These are phyloP conservation scores for Sporothrix mexicana DNA, from an alignment of 2,329 filamentous ascomycete genomes.

Conservation along the genomic window DNA sequence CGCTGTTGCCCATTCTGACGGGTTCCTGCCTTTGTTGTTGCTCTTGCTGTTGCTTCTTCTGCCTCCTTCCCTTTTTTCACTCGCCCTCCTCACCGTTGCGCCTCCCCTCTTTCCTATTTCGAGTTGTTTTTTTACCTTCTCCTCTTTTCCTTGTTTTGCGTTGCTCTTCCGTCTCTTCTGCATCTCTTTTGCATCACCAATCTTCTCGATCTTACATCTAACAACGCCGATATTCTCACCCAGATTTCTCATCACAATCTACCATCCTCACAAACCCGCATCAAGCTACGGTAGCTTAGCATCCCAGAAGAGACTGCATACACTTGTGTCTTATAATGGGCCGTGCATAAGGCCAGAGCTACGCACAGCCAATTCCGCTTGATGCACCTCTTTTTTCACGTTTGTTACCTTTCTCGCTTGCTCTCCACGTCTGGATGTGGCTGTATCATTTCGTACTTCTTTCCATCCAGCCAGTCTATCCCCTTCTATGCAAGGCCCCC, in stretches of 20 bases:
- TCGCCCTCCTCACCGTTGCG: background rate
- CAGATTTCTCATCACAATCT: background rate
- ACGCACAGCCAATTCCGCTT: conserved; percentile 19
- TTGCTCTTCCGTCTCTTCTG: background rate
- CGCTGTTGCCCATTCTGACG: conserved; percentile 1
- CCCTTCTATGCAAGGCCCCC: background rate
- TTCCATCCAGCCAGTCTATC: no score
- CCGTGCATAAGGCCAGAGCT: conserved; percentile 26
- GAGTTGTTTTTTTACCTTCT: background rate
- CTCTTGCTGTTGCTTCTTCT: background rate
- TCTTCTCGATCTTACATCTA: background rate
- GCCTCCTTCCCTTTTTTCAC: background rate
- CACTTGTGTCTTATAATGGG: conserved; percentile 13
- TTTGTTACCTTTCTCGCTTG: no score
- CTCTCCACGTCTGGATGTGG: background rate
- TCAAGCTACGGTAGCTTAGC: background rate
- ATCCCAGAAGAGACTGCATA: background rate
- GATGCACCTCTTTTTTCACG: background rate
- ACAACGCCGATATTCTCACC: background rate
- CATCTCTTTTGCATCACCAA: background rate
- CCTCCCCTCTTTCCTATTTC: conserved; percentile 4
- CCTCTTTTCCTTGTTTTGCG: background rate
- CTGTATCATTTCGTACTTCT: no score
- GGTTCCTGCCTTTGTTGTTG: conserved; percentile 1
- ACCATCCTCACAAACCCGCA: conserved; percentile 1